These are phyloP conservation scores for Asterophora parasitica DNA, from an alignment of 768 basidiomycete species.

Conservation along the genomic window DNA sequence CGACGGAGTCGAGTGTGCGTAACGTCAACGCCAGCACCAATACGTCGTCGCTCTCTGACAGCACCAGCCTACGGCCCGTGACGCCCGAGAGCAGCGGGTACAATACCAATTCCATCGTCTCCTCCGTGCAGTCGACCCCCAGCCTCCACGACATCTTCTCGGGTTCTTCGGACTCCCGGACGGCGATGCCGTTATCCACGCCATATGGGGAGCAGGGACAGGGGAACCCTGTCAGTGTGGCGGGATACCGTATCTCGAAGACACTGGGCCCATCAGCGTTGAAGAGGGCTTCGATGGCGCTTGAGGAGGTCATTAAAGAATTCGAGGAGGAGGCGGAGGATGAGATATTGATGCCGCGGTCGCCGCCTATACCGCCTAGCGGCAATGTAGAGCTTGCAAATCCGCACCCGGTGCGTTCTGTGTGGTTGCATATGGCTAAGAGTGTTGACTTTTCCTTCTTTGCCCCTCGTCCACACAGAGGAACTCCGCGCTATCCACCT, in stretches of 20 bases:
- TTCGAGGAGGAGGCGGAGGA: constrained; percentile 75
- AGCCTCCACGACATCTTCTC: constrained; percentile 34
- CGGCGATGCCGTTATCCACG: constrained; percentile 34
- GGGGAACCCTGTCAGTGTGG: constrained; percentile 24
- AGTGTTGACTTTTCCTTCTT: constrained; percentile 7
- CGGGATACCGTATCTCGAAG: constrained; percentile 45
- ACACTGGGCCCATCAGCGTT: constrained; percentile 46
- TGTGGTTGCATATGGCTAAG: background rate
- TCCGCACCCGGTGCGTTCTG: constrained; percentile 24
- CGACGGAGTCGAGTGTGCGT: constrained; percentile 37
- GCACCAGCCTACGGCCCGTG: constrained; percentile 35
- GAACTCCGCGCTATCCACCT: constrained; percentile 33
- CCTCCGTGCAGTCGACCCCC: constrained; percentile 37
- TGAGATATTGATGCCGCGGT: constrained; percentile 71
- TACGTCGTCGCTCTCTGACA: constrained; percentile 40
- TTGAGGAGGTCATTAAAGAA: constrained; percentile 73
- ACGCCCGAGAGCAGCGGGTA: constrained; percentile 50
- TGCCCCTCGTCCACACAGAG: constrained; percentile 16
- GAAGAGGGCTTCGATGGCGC: constrained; percentile 65
- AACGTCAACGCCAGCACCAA: constrained; percentile 15
- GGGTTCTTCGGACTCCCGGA: constrained; percentile 26
- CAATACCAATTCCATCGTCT: constrained; percentile 11
- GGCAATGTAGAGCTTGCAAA: constrained; percentile 27
- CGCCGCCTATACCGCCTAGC: constrained; percentile 41
- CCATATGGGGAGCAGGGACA: constrained; percentile 30